Percentiles rank a stretch among this genome's conserved stretches.
phyloP scores from a whole-genome alignment of 2,329 filamentous ascomycete genomes.

The Onygenales sp. region DNA sequence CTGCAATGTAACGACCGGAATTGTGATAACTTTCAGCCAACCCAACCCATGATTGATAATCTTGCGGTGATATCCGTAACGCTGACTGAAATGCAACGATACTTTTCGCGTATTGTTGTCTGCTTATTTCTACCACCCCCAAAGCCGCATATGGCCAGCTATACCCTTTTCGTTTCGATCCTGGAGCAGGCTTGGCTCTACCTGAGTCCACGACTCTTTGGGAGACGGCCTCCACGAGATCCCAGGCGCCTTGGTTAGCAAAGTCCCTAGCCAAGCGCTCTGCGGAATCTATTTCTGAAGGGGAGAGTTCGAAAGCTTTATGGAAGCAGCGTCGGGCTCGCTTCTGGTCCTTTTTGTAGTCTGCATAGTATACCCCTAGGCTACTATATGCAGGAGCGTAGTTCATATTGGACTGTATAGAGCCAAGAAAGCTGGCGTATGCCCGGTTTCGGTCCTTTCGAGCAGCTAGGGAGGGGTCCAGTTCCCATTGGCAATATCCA shows the following conservation, averaged over 20 bases:
- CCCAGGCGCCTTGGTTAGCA: conserved; percentile 88
- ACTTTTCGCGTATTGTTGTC: conserved; percentile 78
- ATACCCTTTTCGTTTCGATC: conserved; percentile 83
- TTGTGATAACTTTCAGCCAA: conserved; percentile 96
- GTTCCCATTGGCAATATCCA: conserved; percentile 77
- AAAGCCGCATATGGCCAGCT: conserved; percentile 95
- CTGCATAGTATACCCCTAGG: conserved; percentile 80
- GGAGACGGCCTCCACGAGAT: conserved; percentile 85
- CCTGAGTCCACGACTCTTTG: conserved; percentile 91
- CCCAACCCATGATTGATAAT: conserved; percentile 94
- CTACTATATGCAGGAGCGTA: conserved; percentile 87
- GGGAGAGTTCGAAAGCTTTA: conserved; percentile 87
- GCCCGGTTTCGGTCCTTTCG: conserved; percentile 73
- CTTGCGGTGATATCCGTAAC: conserved; percentile 68
- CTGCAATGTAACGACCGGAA: conserved; percentile 87
- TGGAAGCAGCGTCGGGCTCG: conserved; percentile 89
- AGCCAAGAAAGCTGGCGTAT: conserved; percentile 72
- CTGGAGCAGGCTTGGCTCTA: conserved; percentile 78
- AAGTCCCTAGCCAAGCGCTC: conserved; percentile 79
- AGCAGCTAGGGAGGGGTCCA: conserved; percentile 62
- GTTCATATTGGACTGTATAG: conserved; percentile 77
- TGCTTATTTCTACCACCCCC: conserved; percentile 89
- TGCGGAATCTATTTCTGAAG: conserved; percentile 76
- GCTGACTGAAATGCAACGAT: conserved; percentile 89
- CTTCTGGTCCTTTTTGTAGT: conserved; percentile 80